phyloP scores from a whole-genome alignment of 805 yeast genomes.

The Lipomyces starkeyi region DNA sequence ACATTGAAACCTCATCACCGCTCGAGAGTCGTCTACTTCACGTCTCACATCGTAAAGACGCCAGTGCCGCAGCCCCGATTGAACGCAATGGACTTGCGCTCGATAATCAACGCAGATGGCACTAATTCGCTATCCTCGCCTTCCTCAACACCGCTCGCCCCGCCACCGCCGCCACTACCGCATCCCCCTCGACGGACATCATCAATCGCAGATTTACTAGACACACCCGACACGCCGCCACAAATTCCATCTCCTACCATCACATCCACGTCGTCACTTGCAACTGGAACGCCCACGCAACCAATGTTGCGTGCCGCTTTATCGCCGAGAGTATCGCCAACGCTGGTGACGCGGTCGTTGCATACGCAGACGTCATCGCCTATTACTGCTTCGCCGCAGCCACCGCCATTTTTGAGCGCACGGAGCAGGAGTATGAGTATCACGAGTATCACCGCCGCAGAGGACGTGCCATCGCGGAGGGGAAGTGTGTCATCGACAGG shows the following conservation, averaged over 20 bases:
- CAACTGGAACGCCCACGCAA: conserved; percentile 5
- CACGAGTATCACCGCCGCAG: conserved; percentile 21
- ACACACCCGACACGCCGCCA: conserved; percentile 23
- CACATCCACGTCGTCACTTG: conserved; percentile 9
- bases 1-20: not conserved
- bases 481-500: conserved; percentile 18
- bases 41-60: not conserved
- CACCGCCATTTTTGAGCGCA: conserved; percentile 8
- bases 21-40: no score
- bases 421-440: conserved; percentile 33
- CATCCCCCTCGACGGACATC: conserved; percentile 23
- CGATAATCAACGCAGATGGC: conserved; percentile 26
- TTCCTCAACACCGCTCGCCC: conserved; percentile 5
- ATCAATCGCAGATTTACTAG: conserved; percentile 28
- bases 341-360: conserved; percentile 7
- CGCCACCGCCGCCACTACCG: conserved; percentile 16
- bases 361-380: conserved; percentile 7
- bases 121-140: not conserved
- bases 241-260: conserved; percentile 14
- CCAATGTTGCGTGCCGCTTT: conserved; percentile 15
- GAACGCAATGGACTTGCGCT: conserved; percentile 22
- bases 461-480: conserved; percentile 4
- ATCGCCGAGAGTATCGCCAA: conserved; percentile 7
- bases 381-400: not conserved
- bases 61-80: not conserved